Base-by-base conservation (phyloP, 75 land plant genomes). In the Cunninghamia lanceolata region DNA sequence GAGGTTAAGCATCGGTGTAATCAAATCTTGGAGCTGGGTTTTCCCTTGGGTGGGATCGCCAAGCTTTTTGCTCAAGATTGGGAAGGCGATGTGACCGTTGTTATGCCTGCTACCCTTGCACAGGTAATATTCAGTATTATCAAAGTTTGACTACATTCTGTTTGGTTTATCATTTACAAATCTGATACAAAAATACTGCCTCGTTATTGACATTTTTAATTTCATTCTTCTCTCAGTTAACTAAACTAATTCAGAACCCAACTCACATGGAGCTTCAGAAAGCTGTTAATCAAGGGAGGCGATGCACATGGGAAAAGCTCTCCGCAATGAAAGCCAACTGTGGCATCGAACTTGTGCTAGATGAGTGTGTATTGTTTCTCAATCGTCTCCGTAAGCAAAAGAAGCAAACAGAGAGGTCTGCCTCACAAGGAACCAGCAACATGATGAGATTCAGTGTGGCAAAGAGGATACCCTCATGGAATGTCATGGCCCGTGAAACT, bases 71-170 rank as follows among this genome's bases (percentile, higher is more conserved):
- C 92, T 19, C 92, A 89, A 77, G 86, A 91, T 53, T 91, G 91
- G 91, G 92, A 91, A 80, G 91, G 87, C 40, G 92, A 91, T 76
- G 82, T 91, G 79, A 91, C 91, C 32, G 85, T 91, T 43, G 88
- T 89, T 68, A 84, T 87, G 89, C 89, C 91, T 15, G 68, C 91
- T 14, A 84, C 91, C 30, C 77, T 91, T 40, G 88, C 90, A 36
- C 91, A 90, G 91, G 91, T 90, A 63, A 34, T 25, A 45, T 53
- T 34, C 45, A 28, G 82, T 34, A 63, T n/a, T 75, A 75, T 17
- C 39, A 39, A 82, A 16, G 3, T 42, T 32, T 14, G 17, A 42
- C 54, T 85, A 16, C 53, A 40, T 43, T 40, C 7, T 42, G 8
- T 46, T 74, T 28, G 73, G 35, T 34, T 5, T 47, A 83, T 34